Percentiles rank a stretch among this genome's conserved stretches.
phyloP scores from a whole-genome alignment of 345 rosid genomes.

The Arabidopsis suecica region DNA sequence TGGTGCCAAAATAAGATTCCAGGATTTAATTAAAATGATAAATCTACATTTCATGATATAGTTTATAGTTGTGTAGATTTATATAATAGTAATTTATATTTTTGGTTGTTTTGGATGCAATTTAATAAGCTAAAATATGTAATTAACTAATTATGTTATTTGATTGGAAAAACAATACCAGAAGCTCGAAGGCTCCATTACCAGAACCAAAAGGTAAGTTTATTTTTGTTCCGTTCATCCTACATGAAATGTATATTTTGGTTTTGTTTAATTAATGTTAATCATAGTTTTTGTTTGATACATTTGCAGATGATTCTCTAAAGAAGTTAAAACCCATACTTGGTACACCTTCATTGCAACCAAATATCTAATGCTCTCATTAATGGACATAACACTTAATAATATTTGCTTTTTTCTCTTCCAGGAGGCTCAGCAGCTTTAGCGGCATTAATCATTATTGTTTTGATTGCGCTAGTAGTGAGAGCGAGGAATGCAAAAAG shows the following conservation, averaged over 20 bases:
- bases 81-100: neutral
- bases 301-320: slow-evolving; percentile 23
- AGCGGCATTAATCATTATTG: slow-evolving; percentile 9
- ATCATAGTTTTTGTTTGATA: slow-evolving; percentile 2
- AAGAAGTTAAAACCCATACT: slow-evolving; percentile 32
- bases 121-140: neutral
- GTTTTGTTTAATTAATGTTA: neutral
- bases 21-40: too few species aligned
- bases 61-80: neutral
- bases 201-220: slow-evolving; percentile 3
- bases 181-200: slow-evolving; percentile 6
- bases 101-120: neutral
- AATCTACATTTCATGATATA: neutral
- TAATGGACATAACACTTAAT: slow-evolving; percentile 12
- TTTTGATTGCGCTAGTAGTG: slow-evolving; percentile 15
- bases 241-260: neutral
- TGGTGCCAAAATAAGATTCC: too few species aligned
- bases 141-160: slow-evolving; percentile 1
- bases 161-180: neutral
- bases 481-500: slow-evolving; percentile 5
- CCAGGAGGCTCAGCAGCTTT: slow-evolving; percentile 28
- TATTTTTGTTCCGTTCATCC: neutral
- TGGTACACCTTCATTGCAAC: slow-evolving; percentile 21
- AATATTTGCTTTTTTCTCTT: neutral
- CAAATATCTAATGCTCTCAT: neutral